Evolutionary conservation across 257 asterid genomes (phyloP).

Genomic region (Orobanche coerulescens): DNA sequence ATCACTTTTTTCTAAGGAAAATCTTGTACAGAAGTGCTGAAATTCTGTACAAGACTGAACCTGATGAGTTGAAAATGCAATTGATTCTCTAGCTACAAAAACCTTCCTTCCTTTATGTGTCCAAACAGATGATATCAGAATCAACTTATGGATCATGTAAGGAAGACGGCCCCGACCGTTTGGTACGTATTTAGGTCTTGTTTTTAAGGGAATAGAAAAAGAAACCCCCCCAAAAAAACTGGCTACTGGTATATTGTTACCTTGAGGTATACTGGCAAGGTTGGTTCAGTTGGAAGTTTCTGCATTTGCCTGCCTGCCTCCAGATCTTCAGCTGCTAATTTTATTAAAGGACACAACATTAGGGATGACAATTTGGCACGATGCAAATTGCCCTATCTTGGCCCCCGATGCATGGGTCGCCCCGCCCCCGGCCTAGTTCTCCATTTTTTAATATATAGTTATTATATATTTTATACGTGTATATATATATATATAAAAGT

Average conservation of each 20-base stretch:
- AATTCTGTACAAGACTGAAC: slow-evolving; percentile 90
- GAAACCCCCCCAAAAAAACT: background rate
- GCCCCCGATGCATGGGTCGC: no score
- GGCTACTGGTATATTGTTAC: slow-evolving; percentile 27
- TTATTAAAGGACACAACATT: background rate
- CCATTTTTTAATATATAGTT: no score
- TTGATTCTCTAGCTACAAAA: slow-evolving; percentile 37
- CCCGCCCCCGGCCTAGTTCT: no score
- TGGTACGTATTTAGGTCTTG: background rate
- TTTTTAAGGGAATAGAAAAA: background rate
- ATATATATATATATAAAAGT: no score
- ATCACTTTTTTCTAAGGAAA: slow-evolving; percentile 20
- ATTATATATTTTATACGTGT: no score
- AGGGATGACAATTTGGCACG: no score
- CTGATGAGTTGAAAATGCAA: slow-evolving; percentile 42
- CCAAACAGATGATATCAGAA: slow-evolving; percentile 45
- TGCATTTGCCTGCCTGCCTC: slow-evolving; percentile 71
- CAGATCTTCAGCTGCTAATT: slow-evolving; percentile 65
- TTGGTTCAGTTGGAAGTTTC: slow-evolving; percentile 72
- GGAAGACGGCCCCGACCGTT: background rate
- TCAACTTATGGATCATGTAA: slow-evolving; percentile 28
- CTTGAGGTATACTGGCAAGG: slow-evolving; percentile 87
- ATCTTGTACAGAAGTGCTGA: slow-evolving; percentile 75
- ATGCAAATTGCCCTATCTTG: no score
- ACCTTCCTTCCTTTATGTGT: slow-evolving; percentile 54